A percentile compares a stretch with the other conserved stretches of the same genome.
Conservation (phyloP, 2,329 filamentous ascomycete genomes). For the Cladosporium sp. region DNA sequence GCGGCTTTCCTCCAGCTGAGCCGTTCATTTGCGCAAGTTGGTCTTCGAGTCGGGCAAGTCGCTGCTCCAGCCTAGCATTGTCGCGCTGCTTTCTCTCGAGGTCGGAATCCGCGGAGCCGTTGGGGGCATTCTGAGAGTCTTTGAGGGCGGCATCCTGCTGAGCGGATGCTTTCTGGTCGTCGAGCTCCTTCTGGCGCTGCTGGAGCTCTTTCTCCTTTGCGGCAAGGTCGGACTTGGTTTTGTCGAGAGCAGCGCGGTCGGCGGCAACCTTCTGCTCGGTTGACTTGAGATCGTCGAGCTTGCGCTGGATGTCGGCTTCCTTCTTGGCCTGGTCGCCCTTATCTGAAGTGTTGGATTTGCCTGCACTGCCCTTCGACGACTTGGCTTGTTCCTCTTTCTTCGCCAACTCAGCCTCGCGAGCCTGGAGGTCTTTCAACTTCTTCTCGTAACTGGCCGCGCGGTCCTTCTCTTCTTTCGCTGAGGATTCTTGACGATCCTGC, state of each 20-base stretch:
- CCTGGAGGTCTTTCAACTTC: conserved; percentile 10
- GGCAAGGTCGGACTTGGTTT: conserved; percentile 1
- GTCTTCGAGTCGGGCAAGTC: conserved; percentile 3
- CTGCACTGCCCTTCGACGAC: background rate
- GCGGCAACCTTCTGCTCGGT: background rate
- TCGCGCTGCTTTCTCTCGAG: conserved; percentile 6
- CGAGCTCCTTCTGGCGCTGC: conserved; percentile 7
- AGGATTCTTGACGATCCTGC: background rate
- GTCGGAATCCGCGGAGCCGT: background rate
- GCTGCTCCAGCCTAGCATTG: conserved; percentile 3
- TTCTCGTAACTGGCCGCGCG: conserved; percentile 7
- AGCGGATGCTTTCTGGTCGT: background rate
- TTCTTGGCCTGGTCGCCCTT: background rate
- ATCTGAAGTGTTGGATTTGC: background rate
- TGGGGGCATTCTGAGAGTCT: background rate
- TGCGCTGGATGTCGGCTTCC: conserved; percentile 5
- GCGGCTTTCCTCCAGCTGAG: background rate
- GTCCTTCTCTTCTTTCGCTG: background rate
- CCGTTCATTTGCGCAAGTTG: conserved; percentile 3
- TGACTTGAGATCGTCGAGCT: conserved; percentile 7
- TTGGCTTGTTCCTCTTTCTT: conserved; percentile 8
- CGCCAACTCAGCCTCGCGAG: conserved; percentile 3
- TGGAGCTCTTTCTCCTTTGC: conserved; percentile 3
- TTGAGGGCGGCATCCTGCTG: conserved; percentile 2
- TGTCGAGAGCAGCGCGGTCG: conserved; percentile 1